Conservation (phyloP, 2,329 filamentous ascomycete species). For the Celoporthe dispersa region DNA sequence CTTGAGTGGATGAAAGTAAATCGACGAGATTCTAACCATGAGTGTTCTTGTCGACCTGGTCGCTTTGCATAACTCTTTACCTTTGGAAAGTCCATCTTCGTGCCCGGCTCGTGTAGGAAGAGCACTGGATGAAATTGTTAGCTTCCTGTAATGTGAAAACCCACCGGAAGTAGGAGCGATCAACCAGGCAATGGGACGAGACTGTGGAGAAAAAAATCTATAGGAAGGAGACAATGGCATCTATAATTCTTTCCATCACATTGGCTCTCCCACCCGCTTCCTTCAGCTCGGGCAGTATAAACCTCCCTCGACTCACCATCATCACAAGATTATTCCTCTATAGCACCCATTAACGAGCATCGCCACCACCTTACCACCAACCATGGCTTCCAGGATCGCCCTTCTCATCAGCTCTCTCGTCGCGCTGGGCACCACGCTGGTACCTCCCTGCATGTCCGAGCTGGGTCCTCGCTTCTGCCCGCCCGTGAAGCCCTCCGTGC, state of each 20-base stretch:
- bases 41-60: neutral
- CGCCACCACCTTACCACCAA: neutral
- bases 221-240: neutral
- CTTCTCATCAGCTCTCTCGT: neutral
- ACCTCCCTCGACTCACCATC: neutral
- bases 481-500: neutral
- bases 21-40: no score
- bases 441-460: conserved; percentile 10
- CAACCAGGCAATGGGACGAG: neutral
- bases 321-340: neutral
- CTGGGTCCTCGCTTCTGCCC: conserved; percentile 17
- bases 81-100: neutral
- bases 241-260: neutral
- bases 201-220: neutral
- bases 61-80: neutral
- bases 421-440: conserved; percentile 6
- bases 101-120: neutral
- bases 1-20: no score
- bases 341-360: neutral
- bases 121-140: neutral
- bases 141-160: neutral
- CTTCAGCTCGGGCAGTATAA: neutral
- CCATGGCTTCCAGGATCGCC: neutral
- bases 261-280: neutral
- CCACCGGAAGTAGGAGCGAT: neutral